Percentiles rank a stretch among this genome's conserved stretches.
Evolutionary conservation across 495 filamentous ascomycete species (phyloP).

Genomic region (Hypoxylon intermedium): DNA sequence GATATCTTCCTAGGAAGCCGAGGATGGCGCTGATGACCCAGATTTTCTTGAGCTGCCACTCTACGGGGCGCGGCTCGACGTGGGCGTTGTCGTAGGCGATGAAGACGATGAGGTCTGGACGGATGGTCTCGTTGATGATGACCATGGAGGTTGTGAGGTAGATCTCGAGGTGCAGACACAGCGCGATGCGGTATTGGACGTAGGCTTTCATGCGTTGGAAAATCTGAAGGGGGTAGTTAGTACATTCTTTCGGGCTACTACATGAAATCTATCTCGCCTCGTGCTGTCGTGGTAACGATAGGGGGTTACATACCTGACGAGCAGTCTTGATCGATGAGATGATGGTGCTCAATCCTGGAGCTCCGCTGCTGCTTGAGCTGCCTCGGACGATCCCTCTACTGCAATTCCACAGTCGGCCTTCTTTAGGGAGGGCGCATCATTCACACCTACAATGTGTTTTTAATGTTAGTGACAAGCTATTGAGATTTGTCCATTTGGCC

Average conservation of each 20-base stretch:
- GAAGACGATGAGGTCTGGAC: conserved; percentile 86
- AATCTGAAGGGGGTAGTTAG: conserved; percentile 58
- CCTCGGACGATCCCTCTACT: conserved; percentile 90
- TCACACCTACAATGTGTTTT: conserved; percentile 78
- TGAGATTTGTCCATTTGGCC: neutral
- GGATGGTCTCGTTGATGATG: conserved; percentile 79
- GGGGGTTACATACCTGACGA: conserved; percentile 59
- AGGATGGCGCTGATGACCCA: conserved; percentile 89
- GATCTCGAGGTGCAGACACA: conserved; percentile 89
- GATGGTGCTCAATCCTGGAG: conserved; percentile 87
- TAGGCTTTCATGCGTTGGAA: conserved; percentile 98
- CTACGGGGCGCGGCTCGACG: conserved; percentile 82
- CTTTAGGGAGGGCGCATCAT: conserved; percentile 94
- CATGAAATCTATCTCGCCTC: no score
- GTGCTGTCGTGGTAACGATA: no score
- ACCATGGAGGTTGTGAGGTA: conserved; percentile 91
- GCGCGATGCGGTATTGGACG: conserved; percentile 93
- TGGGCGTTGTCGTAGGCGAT: conserved; percentile 93
- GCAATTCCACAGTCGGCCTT: conserved; percentile 94
- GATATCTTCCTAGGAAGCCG: conserved; percentile 73
- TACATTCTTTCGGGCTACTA: no score
- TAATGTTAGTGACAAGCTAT: no score
- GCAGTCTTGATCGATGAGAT: conserved; percentile 92
- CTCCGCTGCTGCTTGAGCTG: conserved; percentile 90
- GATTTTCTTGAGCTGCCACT: conserved; percentile 91